Conservation (phyloP, 1,284 basidiomycete species). For the Leucoagaricus sp. region DNA sequence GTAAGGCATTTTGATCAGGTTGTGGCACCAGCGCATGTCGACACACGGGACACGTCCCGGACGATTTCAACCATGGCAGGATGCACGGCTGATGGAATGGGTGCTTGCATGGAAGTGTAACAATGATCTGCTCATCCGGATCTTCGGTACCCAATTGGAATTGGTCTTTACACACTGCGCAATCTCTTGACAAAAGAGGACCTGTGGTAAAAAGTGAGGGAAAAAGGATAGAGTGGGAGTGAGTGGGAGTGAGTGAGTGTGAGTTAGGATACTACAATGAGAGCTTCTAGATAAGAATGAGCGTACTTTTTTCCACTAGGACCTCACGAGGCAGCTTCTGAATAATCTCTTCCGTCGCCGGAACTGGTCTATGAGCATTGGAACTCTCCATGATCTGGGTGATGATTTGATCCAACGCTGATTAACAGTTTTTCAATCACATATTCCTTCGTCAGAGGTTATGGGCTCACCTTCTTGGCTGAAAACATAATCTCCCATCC, state of each 20-base stretch:
- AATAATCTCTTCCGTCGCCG: conserved; percentile 74
- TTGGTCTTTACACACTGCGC: conserved; percentile 80
- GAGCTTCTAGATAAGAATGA: not conserved
- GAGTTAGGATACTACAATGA: too few relatives aligned
- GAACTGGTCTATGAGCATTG: conserved; percentile 65
- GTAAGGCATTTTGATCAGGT: conserved; percentile 37
- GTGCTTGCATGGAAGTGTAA: conserved; percentile 79
- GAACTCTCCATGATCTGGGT: conserved; percentile 77
- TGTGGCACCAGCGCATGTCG: conserved; percentile 64
- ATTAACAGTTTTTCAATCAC: conserved; percentile 1
- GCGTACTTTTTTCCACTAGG: conserved; percentile 62
- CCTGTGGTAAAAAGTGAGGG: conserved; percentile 36
- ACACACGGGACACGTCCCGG: conserved; percentile 85
- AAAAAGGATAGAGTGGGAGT: too few relatives aligned
- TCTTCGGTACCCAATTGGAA: conserved; percentile 68
- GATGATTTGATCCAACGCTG: conserved; percentile 78
- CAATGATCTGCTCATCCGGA: conserved; percentile 66
- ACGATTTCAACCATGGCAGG: conserved; percentile 79
- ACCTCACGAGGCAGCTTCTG: conserved; percentile 62
- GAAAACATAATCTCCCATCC: conserved; percentile 82
- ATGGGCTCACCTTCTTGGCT: conserved; percentile 70
- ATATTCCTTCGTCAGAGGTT: not conserved
- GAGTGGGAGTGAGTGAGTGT: not conserved
- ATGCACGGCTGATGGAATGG: conserved; percentile 84
- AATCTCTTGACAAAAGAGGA: conserved; percentile 62